Percentiles rank a stretch among this genome's conserved stretches.
These are phyloP conservation scores for Phialophora expanda DNA, from an alignment of 2,329 filamentous ascomycete genomes.

Conservation along the genomic window DNA sequence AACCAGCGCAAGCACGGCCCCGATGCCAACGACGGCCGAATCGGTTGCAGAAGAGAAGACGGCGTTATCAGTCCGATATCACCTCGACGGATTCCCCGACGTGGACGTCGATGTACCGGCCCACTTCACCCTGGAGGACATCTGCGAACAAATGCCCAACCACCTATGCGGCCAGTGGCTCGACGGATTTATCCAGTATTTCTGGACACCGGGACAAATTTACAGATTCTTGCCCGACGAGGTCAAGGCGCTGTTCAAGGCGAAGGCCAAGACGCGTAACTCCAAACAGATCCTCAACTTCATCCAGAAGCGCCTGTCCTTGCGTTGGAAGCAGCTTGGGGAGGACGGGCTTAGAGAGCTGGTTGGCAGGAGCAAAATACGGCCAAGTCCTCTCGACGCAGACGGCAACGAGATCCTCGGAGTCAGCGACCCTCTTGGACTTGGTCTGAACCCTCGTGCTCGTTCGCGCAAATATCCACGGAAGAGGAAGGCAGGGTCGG, in stretches of 20 bases:
- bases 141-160: constrained; percentile 1
- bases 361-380: neutral
- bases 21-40: too few species aligned
- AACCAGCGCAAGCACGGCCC: too few species aligned
- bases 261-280: neutral
- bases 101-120: neutral
- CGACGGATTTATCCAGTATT: neutral
- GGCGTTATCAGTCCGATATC: neutral
- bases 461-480: neutral
- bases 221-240: neutral
- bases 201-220: neutral
- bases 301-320: neutral
- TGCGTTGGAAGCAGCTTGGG: neutral
- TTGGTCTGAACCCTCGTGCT: neutral
- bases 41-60: neutral
- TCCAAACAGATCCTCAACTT: neutral
- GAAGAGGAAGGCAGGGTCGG: neutral
- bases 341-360: neutral
- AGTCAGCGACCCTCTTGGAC: neutral
- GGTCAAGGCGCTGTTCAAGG: neutral
- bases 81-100: neutral
- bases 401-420: neutral
- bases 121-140: neutral
- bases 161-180: neutral
- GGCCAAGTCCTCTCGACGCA: neutral